These are phyloP conservation scores for Ogataea philodendri DNA, from an alignment of 805 yeast species.

Conservation along the genomic window DNA sequence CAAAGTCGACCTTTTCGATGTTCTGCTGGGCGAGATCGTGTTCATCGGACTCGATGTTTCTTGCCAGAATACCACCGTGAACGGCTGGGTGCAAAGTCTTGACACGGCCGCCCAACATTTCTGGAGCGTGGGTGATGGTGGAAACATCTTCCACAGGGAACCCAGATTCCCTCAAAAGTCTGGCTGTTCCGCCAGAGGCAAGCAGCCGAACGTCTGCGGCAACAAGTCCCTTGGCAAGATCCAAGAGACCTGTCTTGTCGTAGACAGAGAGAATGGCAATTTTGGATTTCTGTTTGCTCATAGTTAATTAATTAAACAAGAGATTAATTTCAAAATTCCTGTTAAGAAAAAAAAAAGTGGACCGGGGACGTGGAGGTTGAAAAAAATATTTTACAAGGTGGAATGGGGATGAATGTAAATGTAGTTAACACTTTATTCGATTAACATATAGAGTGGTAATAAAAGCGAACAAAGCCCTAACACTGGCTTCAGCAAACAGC, in stretches of 20 bases:
- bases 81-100: conserved; percentile 98
- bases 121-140: conserved; percentile 96
- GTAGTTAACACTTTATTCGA: conserved; percentile 4
- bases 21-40: conserved; percentile 83
- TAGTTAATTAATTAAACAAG: conserved; percentile 5
- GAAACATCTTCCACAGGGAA: conserved; percentile 97
- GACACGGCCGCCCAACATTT: conserved; percentile 98
- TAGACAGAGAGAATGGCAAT: conserved; percentile 97
- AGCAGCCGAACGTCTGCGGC: conserved; percentile 86
- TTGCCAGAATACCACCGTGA: conserved; percentile 95
- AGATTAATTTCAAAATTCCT: conserved; percentile 9
- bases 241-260: conserved; percentile 95
- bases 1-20: conserved; percentile 94
- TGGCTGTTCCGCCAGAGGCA: conserved; percentile 98
- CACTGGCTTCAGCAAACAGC: conserved; percentile 18
- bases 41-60: conserved; percentile 89
- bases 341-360: conserved; percentile 1
- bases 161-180: conserved; percentile 92
- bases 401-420: too few species aligned
- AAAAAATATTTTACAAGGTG: conserved; percentile 3
- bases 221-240: conserved; percentile 91
- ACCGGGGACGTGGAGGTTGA: background rate
- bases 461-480: conserved; percentile 6
- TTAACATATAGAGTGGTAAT: conserved; percentile 3
- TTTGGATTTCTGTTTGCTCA: conserved; percentile 43